Percentiles rank a stretch among this genome's conserved stretches.
These are phyloP conservation scores for Suillus paluster DNA, from an alignment of 768 basidiomycete genomes.

Conservation along the genomic window DNA sequence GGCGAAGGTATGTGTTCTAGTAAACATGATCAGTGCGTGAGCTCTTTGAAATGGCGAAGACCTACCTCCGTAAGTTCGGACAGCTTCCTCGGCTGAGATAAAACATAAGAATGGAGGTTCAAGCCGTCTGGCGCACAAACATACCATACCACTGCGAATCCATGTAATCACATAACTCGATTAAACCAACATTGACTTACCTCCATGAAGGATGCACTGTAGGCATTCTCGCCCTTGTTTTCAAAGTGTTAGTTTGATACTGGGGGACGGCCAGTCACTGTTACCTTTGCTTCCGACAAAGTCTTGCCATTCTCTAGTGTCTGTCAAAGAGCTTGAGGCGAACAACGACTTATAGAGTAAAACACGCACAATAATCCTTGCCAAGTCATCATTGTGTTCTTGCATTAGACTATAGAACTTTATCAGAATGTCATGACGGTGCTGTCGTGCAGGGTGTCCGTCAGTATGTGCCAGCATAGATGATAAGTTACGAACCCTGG, in stretches of 20 bases:
- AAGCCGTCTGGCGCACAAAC: conserved; percentile 10
- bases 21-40: background rate
- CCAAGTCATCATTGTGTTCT: conserved; percentile 85
- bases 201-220: conserved; percentile 86
- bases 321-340: conserved; percentile 32
- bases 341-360: conserved; percentile 8
- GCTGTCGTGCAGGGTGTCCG: conserved; percentile 39
- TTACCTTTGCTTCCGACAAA: conserved; percentile 78
- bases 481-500: conserved; percentile 59
- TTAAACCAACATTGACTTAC: conserved; percentile 41
- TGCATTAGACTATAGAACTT: conserved; percentile 82
- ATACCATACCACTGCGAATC: conserved; percentile 79
- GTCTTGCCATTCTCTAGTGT: conserved; percentile 97
- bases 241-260: background rate
- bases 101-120: background rate
- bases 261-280: background rate
- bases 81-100: conserved; percentile 81
- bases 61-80: conserved; percentile 88
- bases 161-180: conserved; percentile 13
- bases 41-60: background rate
- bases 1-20: conserved; percentile 85
- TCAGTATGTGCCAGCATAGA: background rate
- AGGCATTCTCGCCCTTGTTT: conserved; percentile 75
- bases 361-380: conserved; percentile 75
- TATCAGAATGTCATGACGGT: conserved; percentile 82